Base-by-base conservation (phyloP, 129 eudicot species). In the Helichrysum umbraculigerum region DNA sequence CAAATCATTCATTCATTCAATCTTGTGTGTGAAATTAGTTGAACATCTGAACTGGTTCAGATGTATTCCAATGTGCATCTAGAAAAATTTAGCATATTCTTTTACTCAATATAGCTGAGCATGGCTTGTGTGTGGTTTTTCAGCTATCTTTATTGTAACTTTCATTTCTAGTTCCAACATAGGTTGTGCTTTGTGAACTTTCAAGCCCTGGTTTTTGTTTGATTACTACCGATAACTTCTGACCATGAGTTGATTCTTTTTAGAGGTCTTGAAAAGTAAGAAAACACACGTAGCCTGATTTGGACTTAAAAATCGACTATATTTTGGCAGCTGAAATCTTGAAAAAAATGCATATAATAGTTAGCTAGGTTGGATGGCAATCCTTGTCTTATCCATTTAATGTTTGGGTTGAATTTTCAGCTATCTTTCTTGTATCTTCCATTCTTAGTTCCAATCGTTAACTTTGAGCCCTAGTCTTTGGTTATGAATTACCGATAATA, bases 101-200 rank as follows among this genome's bases (percentile, higher is more conserved):
- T 70, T 61, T 78, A 78, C 82, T 47, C 34, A 63, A 78, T 78
- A 62, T 62, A 62, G 37, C 3, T 5, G 9, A 61, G 56, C 66
- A 62, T 78, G 22, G 42, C 10, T 62, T 33, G 57, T 42, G 83
- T 54, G 14, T 52, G 9, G 37, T 50, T 52, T 64, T 72, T 67
- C 22, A 57, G 59, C 69, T 57, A 68, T 56, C 56, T 12, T 8
- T 79, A 68, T 17, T n/a, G 16, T 51, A 72, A 62, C 29, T 32
- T 78, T 16, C 71, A 58, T 29, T 78, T 50, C 65, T 20, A 33
- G 28, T 54, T 62, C 21, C 29, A 30, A 70, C 32, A 61, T 78
- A 5, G 44, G 28, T 71, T 16, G 14, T 57, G 61, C 19, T 2
- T 22, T 28, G 37, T 70, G 61, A 51, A 51, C 28, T 54, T 66